Percentiles rank a stretch among this genome's conserved stretches.
These are phyloP conservation scores for Botrytis cinerea DNA, from an alignment of 2,329 filamentous ascomycete genomes.

Conservation along the genomic window DNA sequence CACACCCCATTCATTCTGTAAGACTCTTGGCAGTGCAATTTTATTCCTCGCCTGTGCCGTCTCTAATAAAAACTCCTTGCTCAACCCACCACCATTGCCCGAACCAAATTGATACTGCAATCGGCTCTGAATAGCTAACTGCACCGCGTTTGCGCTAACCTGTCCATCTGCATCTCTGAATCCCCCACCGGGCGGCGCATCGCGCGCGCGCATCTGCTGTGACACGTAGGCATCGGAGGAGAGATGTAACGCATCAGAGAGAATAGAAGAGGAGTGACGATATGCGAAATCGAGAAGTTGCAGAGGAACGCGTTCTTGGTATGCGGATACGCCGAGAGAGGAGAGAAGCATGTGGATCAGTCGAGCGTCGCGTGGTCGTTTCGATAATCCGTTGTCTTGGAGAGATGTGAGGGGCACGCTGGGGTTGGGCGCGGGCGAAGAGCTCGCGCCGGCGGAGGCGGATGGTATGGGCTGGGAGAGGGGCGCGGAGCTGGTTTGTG, in stretches of 20 bases:
- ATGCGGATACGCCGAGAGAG: slow-evolving; percentile 75
- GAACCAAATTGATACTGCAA: slow-evolving; percentile 69
- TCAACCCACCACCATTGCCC: slow-evolving; percentile 52
- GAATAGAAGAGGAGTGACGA: slow-evolving; percentile 72
- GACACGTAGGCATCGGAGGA: slow-evolving; percentile 66
- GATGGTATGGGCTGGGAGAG: slow-evolving; percentile 30
- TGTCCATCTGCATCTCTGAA: slow-evolving; percentile 41
- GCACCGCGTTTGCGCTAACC: slow-evolving; percentile 66
- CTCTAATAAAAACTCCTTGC: slow-evolving; percentile 76
- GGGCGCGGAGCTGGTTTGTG: slow-evolving; percentile 37
- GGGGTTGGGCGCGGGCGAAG: slow-evolving; percentile 31
- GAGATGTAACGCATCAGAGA: slow-evolving; percentile 70
- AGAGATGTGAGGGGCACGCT: slow-evolving; percentile 40
- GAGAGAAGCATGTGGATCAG: slow-evolving; percentile 79
- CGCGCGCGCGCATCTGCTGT: slow-evolving; percentile 41
- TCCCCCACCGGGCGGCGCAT: slow-evolving; percentile 40
- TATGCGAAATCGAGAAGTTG: slow-evolving; percentile 86
- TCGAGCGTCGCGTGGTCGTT: slow-evolving; percentile 74
- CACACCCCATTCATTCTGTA: slow-evolving; percentile 67
- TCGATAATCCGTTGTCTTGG: slow-evolving; percentile 42
- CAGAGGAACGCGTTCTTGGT: slow-evolving; percentile 79
- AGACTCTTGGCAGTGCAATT: slow-evolving; percentile 62
- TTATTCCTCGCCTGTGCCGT: slow-evolving; percentile 72
- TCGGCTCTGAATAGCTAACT: slow-evolving; percentile 70
- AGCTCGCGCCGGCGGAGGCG: slow-evolving; percentile 19